Evolutionary conservation across 2,329 filamentous ascomycete genomes (phyloP), one percentile per base, ranked within the genome.

Genomic region (Zymoseptoria crescenta): DNA sequence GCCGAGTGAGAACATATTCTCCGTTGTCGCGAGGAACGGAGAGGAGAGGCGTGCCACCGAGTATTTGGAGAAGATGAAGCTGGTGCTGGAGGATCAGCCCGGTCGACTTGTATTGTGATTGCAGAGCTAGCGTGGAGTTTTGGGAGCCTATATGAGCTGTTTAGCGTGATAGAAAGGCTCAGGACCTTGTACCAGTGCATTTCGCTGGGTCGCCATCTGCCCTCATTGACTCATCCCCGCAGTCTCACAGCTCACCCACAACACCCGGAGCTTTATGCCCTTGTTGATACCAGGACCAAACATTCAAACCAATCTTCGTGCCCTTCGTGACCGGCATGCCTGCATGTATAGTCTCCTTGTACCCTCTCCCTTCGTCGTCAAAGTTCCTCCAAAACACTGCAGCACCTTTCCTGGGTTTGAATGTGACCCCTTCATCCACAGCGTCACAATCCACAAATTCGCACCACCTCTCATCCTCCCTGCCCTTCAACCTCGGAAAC

Each of bases 11-110:
- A 95, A 96, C 72, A 78, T 92, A 0, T 96, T 97, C 72, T 93
- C 85, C 68, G 77, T 99, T 55, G 86, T 80, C 28, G 92, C 96
- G 20, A 85, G 87, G 48, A 85, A 83, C 75, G 84, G 83, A 8
- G 94, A 99, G 73, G 88, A 92, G 81, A 84, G 86, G 77, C 82
- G 91, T 68, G 94, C 90, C 13, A 81, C 83, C 69, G 80, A 87
- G 9, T 99, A 96, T 77, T 75, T 99, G 64, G 87, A 93, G 76
- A 84, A 90, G 67, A 83, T 96, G 70, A 96, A 96, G 84, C 77
- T 81, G 52, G 86, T 93, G 27, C 75, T 99, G 66, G 90, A 95
- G 75, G 81, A 84, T 64, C 88, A 94, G 75, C 90, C 91, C 13
- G 89, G 86, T 35, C 81, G 86, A 68, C 75, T 96, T 69, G 83